Conservation (phyloP, 352 stramenopile species). For the Phytophthora pinifolia region DNA sequence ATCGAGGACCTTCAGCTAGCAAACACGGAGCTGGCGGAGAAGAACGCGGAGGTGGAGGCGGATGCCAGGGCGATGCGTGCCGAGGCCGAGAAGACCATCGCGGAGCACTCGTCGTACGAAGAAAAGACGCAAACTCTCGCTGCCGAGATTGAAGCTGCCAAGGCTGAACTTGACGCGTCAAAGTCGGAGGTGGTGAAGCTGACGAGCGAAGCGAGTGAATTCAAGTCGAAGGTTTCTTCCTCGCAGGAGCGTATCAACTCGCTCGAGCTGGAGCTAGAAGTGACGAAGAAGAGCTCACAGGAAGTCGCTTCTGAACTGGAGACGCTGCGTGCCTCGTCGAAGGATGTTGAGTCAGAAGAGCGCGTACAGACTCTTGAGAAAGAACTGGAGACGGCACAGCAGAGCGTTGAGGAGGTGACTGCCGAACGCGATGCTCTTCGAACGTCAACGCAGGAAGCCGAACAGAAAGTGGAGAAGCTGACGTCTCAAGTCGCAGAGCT, state of each 20-base stretch:
- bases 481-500: slow-evolving; percentile 31
- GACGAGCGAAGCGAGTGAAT: slow-evolving; percentile 14
- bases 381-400: slow-evolving; percentile 24
- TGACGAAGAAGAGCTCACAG: slow-evolving; percentile 19
- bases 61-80: slow-evolving; percentile 42
- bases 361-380: slow-evolving; percentile 30
- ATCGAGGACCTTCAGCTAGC: slow-evolving; percentile 51
- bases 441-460: slow-evolving; percentile 20
- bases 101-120: slow-evolving; percentile 31
- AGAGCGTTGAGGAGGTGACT: slow-evolving; percentile 11
- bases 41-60: slow-evolving; percentile 43
- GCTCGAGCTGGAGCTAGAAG: slow-evolving; percentile 26
- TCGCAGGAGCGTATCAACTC: slow-evolving; percentile 15
- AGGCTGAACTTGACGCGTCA: slow-evolving; percentile 24
- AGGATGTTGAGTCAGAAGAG: slow-evolving; percentile 24
- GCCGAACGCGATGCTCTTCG: slow-evolving; percentile 8
- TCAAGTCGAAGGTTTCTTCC: slow-evolving; percentile 14
- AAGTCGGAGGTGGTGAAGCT: slow-evolving; percentile 30
- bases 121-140: slow-evolving; percentile 31
- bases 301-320: slow-evolving; percentile 15
- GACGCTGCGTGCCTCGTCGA: slow-evolving; percentile 21
- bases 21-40: slow-evolving; percentile 48
- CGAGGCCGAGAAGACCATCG: slow-evolving; percentile 41
- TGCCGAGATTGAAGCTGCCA: slow-evolving; percentile 31
- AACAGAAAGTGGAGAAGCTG: slow-evolving; percentile 34